These are phyloP conservation scores for Arachis monticola DNA, from an alignment of 331 rosid species.

Conservation along the genomic window DNA sequence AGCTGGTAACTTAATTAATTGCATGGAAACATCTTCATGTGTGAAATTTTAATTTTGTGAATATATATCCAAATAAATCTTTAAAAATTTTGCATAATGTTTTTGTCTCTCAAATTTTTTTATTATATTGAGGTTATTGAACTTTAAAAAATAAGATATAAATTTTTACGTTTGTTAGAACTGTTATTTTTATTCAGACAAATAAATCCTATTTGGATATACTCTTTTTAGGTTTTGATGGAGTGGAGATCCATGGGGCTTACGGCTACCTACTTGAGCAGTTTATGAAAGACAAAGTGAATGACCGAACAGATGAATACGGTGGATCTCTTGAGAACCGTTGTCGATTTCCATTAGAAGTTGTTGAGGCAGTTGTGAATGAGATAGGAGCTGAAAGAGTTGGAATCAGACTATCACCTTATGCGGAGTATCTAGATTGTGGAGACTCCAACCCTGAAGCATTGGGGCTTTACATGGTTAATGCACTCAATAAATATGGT, in stretches of 20 bases:
- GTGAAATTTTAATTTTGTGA: no score
- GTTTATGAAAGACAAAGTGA: slow-evolving; percentile 54
- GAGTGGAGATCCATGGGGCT: slow-evolving; percentile 86
- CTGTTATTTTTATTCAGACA: no score
- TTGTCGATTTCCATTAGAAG: slow-evolving; percentile 60
- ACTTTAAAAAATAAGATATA: no score
- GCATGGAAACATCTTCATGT: no score
- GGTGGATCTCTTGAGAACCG: slow-evolving; percentile 87
- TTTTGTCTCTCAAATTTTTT: no score
- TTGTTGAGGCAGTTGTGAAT: slow-evolving; percentile 65
- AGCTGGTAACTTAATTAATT: slow-evolving; percentile 56
- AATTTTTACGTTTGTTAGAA: no score
- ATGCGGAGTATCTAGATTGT: slow-evolving; percentile 48
- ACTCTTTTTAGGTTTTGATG: slow-evolving; percentile 63
- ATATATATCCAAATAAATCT: no score
- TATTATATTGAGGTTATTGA: no score
- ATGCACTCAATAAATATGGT: slow-evolving; percentile 58
- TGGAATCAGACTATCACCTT: slow-evolving; percentile 85
- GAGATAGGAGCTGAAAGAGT: slow-evolving; percentile 81
- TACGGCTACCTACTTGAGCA: slow-evolving; percentile 77
- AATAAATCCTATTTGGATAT: no score
- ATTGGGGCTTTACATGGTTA: slow-evolving; percentile 62
- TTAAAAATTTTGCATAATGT: no score
- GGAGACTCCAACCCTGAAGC: slow-evolving; percentile 68
- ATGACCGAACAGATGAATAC: slow-evolving; percentile 66